These are phyloP conservation scores for Psilocybe subaeruginosa DNA, from an alignment of 768 basidiomycete species.

Conservation along the genomic window DNA sequence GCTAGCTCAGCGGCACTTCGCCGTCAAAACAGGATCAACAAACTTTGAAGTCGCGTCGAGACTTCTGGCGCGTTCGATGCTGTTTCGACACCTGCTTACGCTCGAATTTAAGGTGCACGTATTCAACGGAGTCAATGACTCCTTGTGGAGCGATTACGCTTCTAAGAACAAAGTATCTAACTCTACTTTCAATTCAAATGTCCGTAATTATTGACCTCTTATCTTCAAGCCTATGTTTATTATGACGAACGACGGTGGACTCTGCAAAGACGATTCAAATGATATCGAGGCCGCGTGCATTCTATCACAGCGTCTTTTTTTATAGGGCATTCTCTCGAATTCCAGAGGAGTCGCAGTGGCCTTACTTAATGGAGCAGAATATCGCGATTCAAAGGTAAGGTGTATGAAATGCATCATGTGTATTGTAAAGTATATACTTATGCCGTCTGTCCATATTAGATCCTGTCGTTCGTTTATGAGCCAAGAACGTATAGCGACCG, in stretches of 20 bases:
- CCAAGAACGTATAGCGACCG: conserved; percentile 18
- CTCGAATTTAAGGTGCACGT: conserved; percentile 44
- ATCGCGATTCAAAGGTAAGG: conserved; percentile 63
- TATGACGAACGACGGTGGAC: conserved; percentile 57
- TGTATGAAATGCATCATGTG: neutral
- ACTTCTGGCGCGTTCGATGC: conserved; percentile 50
- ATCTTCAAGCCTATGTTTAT: conserved; percentile 65
- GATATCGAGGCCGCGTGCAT: conserved; percentile 24
- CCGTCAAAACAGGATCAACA: conserved; percentile 38
- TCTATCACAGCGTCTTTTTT: conserved; percentile 51
- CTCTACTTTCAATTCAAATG: neutral
- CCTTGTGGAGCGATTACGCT: conserved; percentile 50
- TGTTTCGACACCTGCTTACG: conserved; percentile 52
- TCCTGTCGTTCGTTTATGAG: conserved; percentile 62
- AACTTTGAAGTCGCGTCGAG: conserved; percentile 46
- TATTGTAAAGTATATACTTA: neutral
- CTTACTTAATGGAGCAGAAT: conserved; percentile 55
- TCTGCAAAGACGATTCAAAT: conserved; percentile 16
- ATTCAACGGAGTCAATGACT: conserved; percentile 50
- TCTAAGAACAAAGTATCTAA: conserved; percentile 38
- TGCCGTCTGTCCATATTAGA: conserved; percentile 34
- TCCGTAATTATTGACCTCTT: neutral
- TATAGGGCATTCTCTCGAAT: conserved; percentile 50
- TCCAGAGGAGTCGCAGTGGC: conserved; percentile 47
- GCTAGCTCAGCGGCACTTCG: conserved; percentile 47